These are phyloP conservation scores for Paecilomyces fulvus DNA, from an alignment of 2,329 filamentous ascomycete species.

Conservation along the genomic window DNA sequence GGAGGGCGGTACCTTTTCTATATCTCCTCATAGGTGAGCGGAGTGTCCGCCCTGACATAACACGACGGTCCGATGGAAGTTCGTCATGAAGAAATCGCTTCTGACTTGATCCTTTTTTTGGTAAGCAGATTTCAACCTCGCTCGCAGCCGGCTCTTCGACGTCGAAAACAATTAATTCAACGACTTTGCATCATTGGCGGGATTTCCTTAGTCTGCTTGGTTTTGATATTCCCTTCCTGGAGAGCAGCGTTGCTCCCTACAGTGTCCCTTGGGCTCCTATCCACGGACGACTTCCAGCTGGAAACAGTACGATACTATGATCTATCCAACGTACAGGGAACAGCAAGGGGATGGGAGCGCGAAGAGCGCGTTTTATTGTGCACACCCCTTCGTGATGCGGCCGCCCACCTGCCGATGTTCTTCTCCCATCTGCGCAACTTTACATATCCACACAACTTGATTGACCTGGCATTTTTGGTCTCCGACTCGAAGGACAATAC, in stretches of 20 bases:
- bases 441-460: constrained; percentile 92
- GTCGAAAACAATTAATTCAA: constrained; percentile 63
- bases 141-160: constrained; percentile 62
- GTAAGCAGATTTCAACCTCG: constrained; percentile 70
- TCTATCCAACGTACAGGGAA: constrained; percentile 81
- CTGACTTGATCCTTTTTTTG: neutral
- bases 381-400: constrained; percentile 86
- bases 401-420: constrained; percentile 92
- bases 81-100: neutral
- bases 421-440: constrained; percentile 95
- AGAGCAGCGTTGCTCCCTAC: constrained; percentile 52
- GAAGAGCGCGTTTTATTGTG: constrained; percentile 93
- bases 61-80: neutral
- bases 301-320: constrained; percentile 98
- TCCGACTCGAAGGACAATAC: constrained; percentile 96
- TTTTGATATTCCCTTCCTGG: constrained; percentile 70
- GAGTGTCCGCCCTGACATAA: neutral
- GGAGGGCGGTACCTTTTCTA: constrained; percentile 65
- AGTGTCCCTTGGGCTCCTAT: constrained; percentile 62
- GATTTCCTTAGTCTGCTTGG: constrained; percentile 51
- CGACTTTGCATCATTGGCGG: constrained; percentile 54
- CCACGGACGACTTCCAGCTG: constrained; percentile 64
- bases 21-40: constrained; percentile 76
- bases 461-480: constrained; percentile 92
- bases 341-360: constrained; percentile 86